A percentile compares a stretch with the other conserved stretches of the same genome.
These are phyloP conservation scores for Yamadazyma scolyti DNA, from an alignment of 805 yeast genomes.

Conservation along the genomic window DNA sequence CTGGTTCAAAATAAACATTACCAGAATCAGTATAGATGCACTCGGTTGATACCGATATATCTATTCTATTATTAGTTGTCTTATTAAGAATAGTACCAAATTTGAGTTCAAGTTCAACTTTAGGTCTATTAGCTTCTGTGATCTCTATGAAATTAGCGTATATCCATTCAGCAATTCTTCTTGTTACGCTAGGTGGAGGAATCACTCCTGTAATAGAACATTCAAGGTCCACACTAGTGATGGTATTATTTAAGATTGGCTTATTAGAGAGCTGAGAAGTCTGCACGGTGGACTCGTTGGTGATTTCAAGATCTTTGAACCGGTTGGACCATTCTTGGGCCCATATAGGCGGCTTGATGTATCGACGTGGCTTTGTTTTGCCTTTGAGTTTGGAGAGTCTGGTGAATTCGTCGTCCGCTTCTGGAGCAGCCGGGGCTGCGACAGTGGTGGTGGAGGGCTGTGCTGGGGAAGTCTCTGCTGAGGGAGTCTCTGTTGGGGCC, in stretches of 20 bases:
- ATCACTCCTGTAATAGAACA: conserved; percentile 68
- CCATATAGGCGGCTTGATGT: conserved; percentile 73
- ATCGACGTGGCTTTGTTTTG: conserved; percentile 54
- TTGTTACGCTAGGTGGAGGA: conserved; percentile 76
- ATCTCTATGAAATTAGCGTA: conserved; percentile 75
- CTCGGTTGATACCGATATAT: conserved; percentile 67
- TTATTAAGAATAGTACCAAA: conserved; percentile 70
- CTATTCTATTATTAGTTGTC: conserved; percentile 56
- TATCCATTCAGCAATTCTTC: conserved; percentile 84
- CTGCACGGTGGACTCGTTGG: not conserved
- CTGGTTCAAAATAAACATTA: conserved; percentile 59
- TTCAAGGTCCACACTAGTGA: conserved; percentile 35
- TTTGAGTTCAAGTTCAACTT: conserved; percentile 69
- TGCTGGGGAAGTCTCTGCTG: conserved; percentile 1
- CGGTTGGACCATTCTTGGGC: conserved; percentile 61
- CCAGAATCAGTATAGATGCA: conserved; percentile 54
- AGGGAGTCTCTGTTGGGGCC: not conserved
- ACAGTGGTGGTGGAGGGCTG: not conserved
- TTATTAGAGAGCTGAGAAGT: conserved; percentile 17
- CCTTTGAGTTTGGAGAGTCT: conserved; percentile 19
- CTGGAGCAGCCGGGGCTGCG: no score
- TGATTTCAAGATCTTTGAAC: not conserved
- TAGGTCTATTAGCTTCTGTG: conserved; percentile 48
- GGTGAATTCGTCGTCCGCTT: conserved; percentile 22
- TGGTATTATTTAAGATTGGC: conserved; percentile 28